These are phyloP conservation scores for Acacia crassicarpa DNA, from an alignment of 306 rosid genomes.

Conservation along the genomic window DNA sequence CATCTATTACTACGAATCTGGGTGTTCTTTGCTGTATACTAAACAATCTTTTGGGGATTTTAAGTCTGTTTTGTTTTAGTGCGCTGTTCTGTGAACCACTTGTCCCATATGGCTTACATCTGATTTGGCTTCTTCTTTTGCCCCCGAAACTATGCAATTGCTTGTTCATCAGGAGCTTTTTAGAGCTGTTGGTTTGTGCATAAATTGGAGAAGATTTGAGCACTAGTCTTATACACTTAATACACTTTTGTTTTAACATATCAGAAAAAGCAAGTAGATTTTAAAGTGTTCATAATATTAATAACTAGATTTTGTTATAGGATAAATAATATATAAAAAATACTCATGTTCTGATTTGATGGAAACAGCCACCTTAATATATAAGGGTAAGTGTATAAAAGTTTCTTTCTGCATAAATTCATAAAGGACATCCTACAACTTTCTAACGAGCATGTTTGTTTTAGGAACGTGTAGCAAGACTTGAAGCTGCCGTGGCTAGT, in stretches of 20 bases:
- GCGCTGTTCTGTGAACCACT: background rate
- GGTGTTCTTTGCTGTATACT: background rate
- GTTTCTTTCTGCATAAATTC: background rate
- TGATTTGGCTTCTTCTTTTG: conserved; percentile 3
- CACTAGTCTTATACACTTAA: background rate
- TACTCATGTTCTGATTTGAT: too few species aligned
- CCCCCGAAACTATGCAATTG: conserved; percentile 5
- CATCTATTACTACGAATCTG: background rate
- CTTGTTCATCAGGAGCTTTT: background rate
- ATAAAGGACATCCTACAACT: conserved; percentile 16
- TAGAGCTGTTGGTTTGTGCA: background rate
- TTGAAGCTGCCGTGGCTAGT: conserved; percentile 66
- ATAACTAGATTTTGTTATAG: background rate
- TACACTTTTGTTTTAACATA: background rate
- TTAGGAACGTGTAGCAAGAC: conserved; percentile 72
- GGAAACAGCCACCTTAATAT: too few species aligned
- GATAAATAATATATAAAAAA: too few species aligned
- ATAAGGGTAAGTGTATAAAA: too few species aligned
- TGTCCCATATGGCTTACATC: background rate
- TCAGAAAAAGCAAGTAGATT: too few species aligned
- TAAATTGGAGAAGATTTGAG: background rate
- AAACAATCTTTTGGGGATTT: background rate
- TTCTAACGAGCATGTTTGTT: conserved; percentile 28
- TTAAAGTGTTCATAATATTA: background rate
- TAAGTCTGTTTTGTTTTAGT: background rate